A percentile compares a stretch with the other conserved stretches of the same genome.
Conservation (phyloP, 2,329 filamentous ascomycete species). For the Escovopsis weberi region DNA sequence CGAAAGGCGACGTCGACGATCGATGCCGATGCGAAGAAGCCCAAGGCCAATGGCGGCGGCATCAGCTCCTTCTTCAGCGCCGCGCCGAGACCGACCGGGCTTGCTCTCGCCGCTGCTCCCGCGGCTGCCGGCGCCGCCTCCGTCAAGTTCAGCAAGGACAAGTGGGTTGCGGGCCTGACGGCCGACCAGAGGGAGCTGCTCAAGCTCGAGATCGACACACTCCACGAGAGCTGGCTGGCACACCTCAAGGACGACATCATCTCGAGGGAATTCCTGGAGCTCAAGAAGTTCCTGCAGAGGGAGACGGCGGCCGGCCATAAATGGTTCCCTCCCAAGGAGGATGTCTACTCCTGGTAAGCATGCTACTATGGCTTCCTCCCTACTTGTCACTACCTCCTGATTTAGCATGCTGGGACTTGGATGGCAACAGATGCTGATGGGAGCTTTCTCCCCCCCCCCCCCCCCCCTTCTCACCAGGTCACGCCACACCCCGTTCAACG, state of each 20-base stretch:
- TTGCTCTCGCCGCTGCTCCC: background rate
- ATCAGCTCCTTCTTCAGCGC: slow-evolving; percentile 83
- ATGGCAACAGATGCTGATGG: background rate
- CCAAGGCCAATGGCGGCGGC: slow-evolving; percentile 52
- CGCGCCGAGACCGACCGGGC: slow-evolving; percentile 36
- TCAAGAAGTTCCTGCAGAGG: slow-evolving; percentile 75
- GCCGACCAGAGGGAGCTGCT: slow-evolving; percentile 72
- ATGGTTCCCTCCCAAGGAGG: slow-evolving; percentile 74
- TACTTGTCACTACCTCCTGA: no score
- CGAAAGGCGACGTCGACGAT: slow-evolving; percentile 42
- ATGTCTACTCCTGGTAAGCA: slow-evolving; percentile 85
- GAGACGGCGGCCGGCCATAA: slow-evolving; percentile 62
- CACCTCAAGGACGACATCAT: slow-evolving; percentile 77
- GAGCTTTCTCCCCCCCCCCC: background rate
- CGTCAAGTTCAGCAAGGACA: slow-evolving; percentile 68
- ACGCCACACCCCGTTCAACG: slow-evolving; percentile 75
- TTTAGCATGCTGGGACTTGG: background rate
- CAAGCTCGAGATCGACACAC: slow-evolving; percentile 77
- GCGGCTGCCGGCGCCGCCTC: slow-evolving; percentile 18
- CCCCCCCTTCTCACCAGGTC: slow-evolving; percentile 48
- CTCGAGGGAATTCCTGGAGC: slow-evolving; percentile 63
- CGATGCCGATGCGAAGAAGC: slow-evolving; percentile 47
- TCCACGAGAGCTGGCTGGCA: slow-evolving; percentile 83
- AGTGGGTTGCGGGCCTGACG: slow-evolving; percentile 71
- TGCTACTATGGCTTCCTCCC: background rate